phyloP scores from a whole-genome alignment of 2,329 filamentous ascomycete species.

The Talaromyces sp. region DNA sequence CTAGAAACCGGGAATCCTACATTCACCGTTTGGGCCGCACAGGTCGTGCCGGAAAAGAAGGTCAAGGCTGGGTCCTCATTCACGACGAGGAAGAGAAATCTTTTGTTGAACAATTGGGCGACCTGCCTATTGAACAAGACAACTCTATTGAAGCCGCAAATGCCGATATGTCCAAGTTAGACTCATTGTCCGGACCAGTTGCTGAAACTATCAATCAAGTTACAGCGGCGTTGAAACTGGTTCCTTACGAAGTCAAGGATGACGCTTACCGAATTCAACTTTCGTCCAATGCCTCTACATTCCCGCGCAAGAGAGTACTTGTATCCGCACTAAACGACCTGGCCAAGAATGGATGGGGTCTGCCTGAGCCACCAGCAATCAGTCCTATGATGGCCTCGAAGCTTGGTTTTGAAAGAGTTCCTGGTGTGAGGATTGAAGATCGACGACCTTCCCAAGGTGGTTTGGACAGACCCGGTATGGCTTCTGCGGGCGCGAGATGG shows the following conservation, averaged over 20 bases:
- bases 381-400: conserved; percentile 23
- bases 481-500: neutral
- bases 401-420: conserved; percentile 27
- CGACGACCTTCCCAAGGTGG: neutral
- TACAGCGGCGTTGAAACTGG: conserved; percentile 37
- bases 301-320: conserved; percentile 36
- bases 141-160: conserved; percentile 41
- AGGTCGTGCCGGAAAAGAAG: conserved; percentile 62
- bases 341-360: conserved; percentile 47
- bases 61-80: conserved; percentile 61
- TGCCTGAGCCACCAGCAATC: conserved; percentile 40
- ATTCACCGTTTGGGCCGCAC: conserved; percentile 76
- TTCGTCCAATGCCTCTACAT: conserved; percentile 22
- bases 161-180: conserved; percentile 34
- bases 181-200: conserved; percentile 18
- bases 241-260: conserved; percentile 26
- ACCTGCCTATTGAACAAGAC: conserved; percentile 52
- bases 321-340: conserved; percentile 46
- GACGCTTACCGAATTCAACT: conserved; percentile 31
- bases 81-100: conserved; percentile 48
- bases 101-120: conserved; percentile 51
- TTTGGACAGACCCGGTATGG: neutral
- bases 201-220: conserved; percentile 36
- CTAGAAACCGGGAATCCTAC: conserved; percentile 65
- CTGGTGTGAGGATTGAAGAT: conserved; percentile 24